Evolutionary conservation across 2,329 filamentous ascomycete species (phyloP).

Genomic region (Coccinonectria pachysandricola): DNA sequence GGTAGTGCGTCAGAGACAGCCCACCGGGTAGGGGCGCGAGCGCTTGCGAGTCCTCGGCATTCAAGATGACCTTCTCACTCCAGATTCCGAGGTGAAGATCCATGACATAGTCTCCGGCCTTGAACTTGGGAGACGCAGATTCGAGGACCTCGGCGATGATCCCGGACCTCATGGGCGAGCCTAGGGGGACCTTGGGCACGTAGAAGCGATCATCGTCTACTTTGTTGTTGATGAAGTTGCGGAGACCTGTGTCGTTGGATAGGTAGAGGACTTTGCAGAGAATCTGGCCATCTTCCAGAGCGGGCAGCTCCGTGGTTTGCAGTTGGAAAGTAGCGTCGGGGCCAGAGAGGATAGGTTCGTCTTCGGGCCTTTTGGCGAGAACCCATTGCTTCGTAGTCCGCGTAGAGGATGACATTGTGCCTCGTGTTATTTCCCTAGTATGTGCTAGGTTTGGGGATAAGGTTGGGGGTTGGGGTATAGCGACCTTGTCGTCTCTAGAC

Average conservation of each 20-base stretch:
- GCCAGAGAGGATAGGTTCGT: constrained; percentile 15
- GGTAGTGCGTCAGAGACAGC: constrained; percentile 17
- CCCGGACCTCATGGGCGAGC: constrained; percentile 19
- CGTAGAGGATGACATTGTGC: constrained; percentile 12
- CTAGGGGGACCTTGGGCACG: constrained; percentile 18
- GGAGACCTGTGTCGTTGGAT: constrained; percentile 20
- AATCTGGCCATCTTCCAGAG: constrained; percentile 17
- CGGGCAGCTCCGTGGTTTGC: constrained; percentile 14
- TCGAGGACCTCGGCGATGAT: constrained; percentile 20
- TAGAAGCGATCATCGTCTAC: constrained; percentile 20
- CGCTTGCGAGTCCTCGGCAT: constrained; percentile 16
- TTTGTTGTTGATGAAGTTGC: constrained; percentile 20
- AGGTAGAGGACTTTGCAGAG: constrained; percentile 19
- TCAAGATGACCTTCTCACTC: constrained; percentile 18
- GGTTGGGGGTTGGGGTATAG: no score
- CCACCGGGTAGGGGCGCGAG: constrained; percentile 14
- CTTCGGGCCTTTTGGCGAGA: constrained; percentile 17
- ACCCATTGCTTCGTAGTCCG: constrained; percentile 22
- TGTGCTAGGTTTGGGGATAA: not conserved
- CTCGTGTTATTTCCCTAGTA: constrained; percentile 1
- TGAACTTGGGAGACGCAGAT: constrained; percentile 15
- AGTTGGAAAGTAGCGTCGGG: constrained; percentile 19
- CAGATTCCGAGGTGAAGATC: constrained; percentile 20
- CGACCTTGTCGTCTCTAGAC: no score
- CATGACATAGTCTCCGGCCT: constrained; percentile 18